Conservation (phyloP, 371 early-diverging fungal species). For the Syncephalastrum contaminatum region DNA sequence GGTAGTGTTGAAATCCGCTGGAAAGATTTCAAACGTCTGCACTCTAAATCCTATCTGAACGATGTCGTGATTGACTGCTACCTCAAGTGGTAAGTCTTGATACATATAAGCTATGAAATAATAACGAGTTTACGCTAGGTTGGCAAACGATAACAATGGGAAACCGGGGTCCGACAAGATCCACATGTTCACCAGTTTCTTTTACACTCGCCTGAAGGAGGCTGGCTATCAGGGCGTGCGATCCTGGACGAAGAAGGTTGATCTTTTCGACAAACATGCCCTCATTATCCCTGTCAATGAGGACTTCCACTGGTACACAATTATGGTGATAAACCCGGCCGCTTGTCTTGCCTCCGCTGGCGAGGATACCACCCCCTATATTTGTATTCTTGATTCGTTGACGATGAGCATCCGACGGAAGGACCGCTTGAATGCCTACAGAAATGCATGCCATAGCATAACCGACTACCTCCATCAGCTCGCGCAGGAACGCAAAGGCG, state of each 20-base stretch:
- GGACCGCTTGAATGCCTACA: too few species aligned
- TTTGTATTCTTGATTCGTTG: too few species aligned
- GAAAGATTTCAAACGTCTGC: slow-evolving; percentile 45
- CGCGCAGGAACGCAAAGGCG: too few species aligned
- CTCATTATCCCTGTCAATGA: slow-evolving; percentile 69
- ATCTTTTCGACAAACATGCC: slow-evolving; percentile 60
- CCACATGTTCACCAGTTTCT: slow-evolving; percentile 59
- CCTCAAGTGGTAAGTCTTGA: slow-evolving; percentile 36
- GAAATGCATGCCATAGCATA: too few species aligned
- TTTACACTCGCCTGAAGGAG: slow-evolving; percentile 45
- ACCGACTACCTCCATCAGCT: too few species aligned
- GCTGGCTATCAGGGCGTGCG: slow-evolving; percentile 52
- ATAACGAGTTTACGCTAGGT: slow-evolving; percentile 1
- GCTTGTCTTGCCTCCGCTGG: too few species aligned
- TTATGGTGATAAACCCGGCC: slow-evolving; percentile 53
- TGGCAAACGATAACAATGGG: too few species aligned
- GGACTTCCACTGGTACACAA: slow-evolving; percentile 68
- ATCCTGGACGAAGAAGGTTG: slow-evolving; percentile 62
- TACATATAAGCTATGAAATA: slow-evolving; percentile 2
- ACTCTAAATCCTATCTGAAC: slow-evolving; percentile 56
- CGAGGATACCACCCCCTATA: too few species aligned
- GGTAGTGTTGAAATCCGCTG: slow-evolving; percentile 31
- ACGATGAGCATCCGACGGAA: too few species aligned
- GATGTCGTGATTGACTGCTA: slow-evolving; percentile 63
- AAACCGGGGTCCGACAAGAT: slow-evolving; percentile 14